Evolutionary conservation across 1,284 basidiomycete genomes (phyloP).

Genomic region (Inonotus obliquus): DNA sequence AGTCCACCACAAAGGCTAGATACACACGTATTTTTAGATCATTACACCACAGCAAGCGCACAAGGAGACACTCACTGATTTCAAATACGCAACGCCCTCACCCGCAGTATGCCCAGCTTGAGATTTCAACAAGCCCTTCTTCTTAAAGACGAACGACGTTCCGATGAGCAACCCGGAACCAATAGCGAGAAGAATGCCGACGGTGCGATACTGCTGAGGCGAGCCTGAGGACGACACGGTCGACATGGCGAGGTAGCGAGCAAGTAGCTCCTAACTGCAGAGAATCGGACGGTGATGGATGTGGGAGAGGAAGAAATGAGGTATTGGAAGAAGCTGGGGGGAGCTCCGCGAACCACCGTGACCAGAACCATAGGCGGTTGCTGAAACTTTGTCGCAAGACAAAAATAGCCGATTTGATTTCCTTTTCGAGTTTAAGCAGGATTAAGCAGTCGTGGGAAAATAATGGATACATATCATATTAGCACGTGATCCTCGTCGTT

Average conservation of each 20-base stretch:
- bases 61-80: conserved; percentile 55
- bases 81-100: conserved; percentile 93
- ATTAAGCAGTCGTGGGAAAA: background rate
- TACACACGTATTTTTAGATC: conserved; percentile 3
- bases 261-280: too few relatives aligned
- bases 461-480: background rate
- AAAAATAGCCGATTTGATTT: background rate
- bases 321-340: too few relatives aligned
- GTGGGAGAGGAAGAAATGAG: too few relatives aligned
- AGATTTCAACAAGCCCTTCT: conserved; percentile 79
- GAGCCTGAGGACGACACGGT: conserved; percentile 1
- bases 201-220: conserved; percentile 23
- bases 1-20: conserved; percentile 78
- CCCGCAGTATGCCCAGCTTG: conserved; percentile 72
- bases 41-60: background rate
- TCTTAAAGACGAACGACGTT: conserved; percentile 93
- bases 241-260: background rate
- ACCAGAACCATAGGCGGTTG: background rate
- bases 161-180: conserved; percentile 88
- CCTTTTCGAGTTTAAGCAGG: background rate
- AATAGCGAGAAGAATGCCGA: conserved; percentile 81
- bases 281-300: too few relatives aligned
- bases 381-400: background rate
- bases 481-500: background rate
- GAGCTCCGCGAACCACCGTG: too few relatives aligned